Evolutionary conservation across 208 protist genomes (phyloP), one percentile per base, ranked within the genome.

Genomic region (Acanthamoeba castellanii): DNA sequence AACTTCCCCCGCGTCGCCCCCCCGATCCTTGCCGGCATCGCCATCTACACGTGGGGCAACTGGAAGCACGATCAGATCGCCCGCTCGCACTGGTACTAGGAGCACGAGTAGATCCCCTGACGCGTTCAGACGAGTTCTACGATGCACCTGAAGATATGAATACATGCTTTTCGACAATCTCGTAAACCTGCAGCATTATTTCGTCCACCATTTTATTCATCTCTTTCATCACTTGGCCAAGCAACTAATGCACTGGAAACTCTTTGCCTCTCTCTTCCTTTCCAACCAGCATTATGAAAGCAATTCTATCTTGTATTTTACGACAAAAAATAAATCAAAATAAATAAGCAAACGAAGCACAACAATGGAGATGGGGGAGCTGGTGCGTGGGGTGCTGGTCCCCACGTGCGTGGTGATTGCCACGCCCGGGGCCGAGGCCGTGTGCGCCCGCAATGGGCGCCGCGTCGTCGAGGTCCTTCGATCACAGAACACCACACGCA

Each of bases 1-100:
- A 89, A 89, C 82, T 32, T 42, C 57, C 82, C 82, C 82, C 47
- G 47, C 82, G 82, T 89, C 50, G 82, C 82, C 32, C 82, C 82
- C 45, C 52, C 82, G 32, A 68, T 89, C 57, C 47, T 89, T 50
- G 45, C 32, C 57, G 82, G 82, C 57, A 66, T 89, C 5, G 47
- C 16, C 82, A 89, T 89, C 82, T 89, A 89, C 82, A 89, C 47
- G 7, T 89, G 82, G 82, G 82, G 52, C 30, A 59, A 68, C 57
- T 89, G 52, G 82, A 66, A 59, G 82, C 47, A 89, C 82, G 57
- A 89, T 8, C 52, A 89, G 82, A 68, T 68, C 82, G 52, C 47
- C 82, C 82, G 82, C 52, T 89, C 82, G 6, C 82, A 89, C 82
- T 89, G 82, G 82, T 42, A 89, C 32, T 89, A 66, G 57, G 20